phyloP scores from a whole-genome alignment of 768 basidiomycete genomes.

The Hebeloma cylindrosporum region DNA sequence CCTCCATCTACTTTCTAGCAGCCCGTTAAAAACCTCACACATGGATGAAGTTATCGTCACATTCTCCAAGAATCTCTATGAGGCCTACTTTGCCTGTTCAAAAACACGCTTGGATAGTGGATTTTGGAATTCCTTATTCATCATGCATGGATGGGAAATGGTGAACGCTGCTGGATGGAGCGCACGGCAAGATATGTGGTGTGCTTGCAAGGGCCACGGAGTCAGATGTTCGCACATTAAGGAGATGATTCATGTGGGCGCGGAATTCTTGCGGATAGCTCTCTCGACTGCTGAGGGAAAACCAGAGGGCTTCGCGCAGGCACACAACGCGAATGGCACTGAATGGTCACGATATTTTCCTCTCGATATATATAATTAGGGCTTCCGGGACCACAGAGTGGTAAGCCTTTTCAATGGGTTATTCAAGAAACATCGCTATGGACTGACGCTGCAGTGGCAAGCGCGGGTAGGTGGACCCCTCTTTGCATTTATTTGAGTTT shows the following conservation, averaged over 20 bases:
- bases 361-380: too few species aligned
- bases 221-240: slow-evolving; percentile 10
- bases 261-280: slow-evolving; percentile 8
- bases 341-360: slow-evolving; percentile 3
- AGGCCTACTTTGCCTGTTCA: slow-evolving; percentile 4
- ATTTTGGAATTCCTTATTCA: slow-evolving; percentile 7
- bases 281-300: too few species aligned
- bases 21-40: slow-evolving; percentile 1
- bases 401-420: too few species aligned
- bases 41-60: neutral
- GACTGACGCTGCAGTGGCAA: too few species aligned
- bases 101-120: neutral
- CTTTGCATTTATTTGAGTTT: too few species aligned
- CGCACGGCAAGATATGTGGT: slow-evolving; percentile 9
- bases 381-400: too few species aligned
- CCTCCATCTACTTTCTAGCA: slow-evolving; percentile 8
- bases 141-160: slow-evolving; percentile 18
- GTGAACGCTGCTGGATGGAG: slow-evolving; percentile 9
- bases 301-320: too few species aligned
- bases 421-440: too few species aligned
- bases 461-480: too few species aligned
- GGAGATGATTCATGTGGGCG: slow-evolving; percentile 7
- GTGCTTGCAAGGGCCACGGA: slow-evolving; percentile 9
- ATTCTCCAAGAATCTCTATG: slow-evolving; percentile 5
- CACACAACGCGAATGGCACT: too few species aligned